Conservation (phyloP, 1,284 basidiomycete species). For the Singerocomus inundabilis region DNA sequence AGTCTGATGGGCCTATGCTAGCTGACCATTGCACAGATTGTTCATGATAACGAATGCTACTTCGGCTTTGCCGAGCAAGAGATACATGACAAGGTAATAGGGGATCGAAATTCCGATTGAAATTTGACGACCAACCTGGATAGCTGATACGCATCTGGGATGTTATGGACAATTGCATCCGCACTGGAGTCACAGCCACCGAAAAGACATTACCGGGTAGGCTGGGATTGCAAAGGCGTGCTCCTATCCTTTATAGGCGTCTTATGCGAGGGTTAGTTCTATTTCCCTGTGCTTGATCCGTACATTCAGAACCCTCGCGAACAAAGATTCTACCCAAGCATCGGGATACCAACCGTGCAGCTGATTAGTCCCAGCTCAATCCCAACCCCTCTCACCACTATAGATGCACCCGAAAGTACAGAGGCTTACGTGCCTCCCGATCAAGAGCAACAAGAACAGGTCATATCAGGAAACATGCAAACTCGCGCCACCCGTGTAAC, state of each 20-base stretch:
- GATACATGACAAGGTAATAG: constrained; percentile 67
- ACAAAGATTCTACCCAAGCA: constrained; percentile 61
- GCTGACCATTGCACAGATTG: constrained; percentile 93
- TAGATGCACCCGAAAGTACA: constrained; percentile 43
- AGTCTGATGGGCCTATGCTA: constrained; percentile 34
- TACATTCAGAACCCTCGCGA: not conserved
- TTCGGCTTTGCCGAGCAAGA: constrained; percentile 76
- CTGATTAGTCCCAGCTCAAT: constrained; percentile 46
- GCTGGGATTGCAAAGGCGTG: constrained; percentile 74
- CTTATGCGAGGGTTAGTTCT: constrained; percentile 77
- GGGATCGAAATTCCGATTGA: constrained; percentile 1
- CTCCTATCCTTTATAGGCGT: constrained; percentile 82
- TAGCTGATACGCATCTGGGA: constrained; percentile 81
- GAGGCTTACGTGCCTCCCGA: constrained; percentile 5
- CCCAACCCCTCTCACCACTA: constrained; percentile 22
- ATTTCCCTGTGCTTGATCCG: not conserved
- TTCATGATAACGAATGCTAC: constrained; percentile 91
- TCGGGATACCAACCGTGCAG: constrained; percentile 42
- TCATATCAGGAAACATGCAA: constrained; percentile 1
- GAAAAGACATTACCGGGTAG: constrained; percentile 85
- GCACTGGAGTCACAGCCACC: constrained; percentile 77
- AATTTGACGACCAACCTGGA: constrained; percentile 1
- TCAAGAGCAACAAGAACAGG: constrained; percentile 7
- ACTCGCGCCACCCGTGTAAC: constrained; percentile 55
- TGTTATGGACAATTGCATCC: constrained; percentile 94